Conservation (phyloP, 306 rosid species). For the Canavalia ensiformis region DNA sequence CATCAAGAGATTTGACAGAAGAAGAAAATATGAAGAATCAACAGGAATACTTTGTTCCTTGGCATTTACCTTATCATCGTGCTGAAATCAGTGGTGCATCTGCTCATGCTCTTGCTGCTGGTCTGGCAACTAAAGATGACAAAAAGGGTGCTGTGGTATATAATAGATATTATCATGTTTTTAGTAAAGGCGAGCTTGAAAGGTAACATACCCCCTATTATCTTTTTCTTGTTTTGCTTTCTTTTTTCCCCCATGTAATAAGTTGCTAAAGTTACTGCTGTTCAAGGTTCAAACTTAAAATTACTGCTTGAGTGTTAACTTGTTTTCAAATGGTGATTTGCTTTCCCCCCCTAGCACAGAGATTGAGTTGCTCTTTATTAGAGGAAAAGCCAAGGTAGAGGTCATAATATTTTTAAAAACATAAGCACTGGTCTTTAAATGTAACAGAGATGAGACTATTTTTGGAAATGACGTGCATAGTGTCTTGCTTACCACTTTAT, state of each 20-base stretch:
- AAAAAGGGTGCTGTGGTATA: conserved; percentile 87
- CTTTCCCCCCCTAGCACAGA: neutral
- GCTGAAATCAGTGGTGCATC: conserved; percentile 91
- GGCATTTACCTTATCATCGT: conserved; percentile 99
- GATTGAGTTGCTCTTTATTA: conserved; percentile 18
- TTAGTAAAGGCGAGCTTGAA: conserved; percentile 95
- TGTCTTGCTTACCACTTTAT: conserved; percentile 12
- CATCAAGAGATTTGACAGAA: conserved; percentile 42
- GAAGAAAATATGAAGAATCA: conserved; percentile 58
- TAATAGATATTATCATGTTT: conserved; percentile 96
- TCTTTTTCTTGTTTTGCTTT: conserved; percentile 7
- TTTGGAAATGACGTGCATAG: neutral
- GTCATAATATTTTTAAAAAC: neutral
- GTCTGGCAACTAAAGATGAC: conserved; percentile 91
- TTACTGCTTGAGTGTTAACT: conserved; percentile 15
- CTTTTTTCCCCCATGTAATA: conserved; percentile 5
- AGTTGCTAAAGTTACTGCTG: conserved; percentile 25
- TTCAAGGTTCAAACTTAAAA: conserved; percentile 19
- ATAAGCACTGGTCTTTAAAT: neutral
- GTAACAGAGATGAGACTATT: neutral
- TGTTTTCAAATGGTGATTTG: neutral
- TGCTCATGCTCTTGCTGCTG: conserved; percentile 84
- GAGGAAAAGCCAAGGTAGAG: conserved; percentile 6
- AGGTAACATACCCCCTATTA: conserved; percentile 60
- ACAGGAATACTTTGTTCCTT: conserved; percentile 93